Conservation (phyloP, 1,284 basidiomycete species). For the Ustilago cynodontis region DNA sequence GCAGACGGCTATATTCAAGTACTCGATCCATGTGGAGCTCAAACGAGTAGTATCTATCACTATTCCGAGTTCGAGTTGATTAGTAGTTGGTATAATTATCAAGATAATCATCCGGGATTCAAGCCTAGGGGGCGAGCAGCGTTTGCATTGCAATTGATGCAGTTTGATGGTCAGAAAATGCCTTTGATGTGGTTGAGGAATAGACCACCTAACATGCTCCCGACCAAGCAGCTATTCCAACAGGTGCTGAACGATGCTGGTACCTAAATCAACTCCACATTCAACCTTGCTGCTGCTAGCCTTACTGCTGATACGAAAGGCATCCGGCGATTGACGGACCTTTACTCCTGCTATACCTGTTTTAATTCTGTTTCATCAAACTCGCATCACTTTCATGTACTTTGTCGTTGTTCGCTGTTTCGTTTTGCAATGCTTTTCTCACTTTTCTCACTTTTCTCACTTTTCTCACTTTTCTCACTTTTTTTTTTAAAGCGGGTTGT, state of each 20-base stretch:
- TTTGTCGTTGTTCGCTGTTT: not conserved
- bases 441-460: not conserved
- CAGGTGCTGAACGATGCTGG: conserved; percentile 49
- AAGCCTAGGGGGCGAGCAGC: conserved; percentile 28
- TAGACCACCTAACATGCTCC: conserved; percentile 66
- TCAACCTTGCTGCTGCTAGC: no score
- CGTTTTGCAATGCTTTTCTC: conserved; percentile 1
- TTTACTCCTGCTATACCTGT: not conserved
- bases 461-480: no score
- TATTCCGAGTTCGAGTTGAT: conserved; percentile 62
- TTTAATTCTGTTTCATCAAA: not conserved
- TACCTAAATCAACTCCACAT: conserved; percentile 1
- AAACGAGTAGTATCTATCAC: conserved; percentile 50
- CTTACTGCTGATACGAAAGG: no score
- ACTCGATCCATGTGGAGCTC: conserved; percentile 59
- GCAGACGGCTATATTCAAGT: conserved; percentile 64
- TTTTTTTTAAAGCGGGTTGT: no score
- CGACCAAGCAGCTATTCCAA: conserved; percentile 61
- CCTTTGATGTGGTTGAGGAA: conserved; percentile 55
- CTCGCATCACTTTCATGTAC: not conserved
- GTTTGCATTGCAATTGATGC: conserved; percentile 56
- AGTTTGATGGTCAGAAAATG: conserved; percentile 52
- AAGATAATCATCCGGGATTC: conserved; percentile 56
- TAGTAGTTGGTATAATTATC: conserved; percentile 57
- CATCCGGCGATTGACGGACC: no score